Evolutionary conservation across 2,329 filamentous ascomycete species (phyloP).

Genomic region (Colletotrichum theobromicola): DNA sequence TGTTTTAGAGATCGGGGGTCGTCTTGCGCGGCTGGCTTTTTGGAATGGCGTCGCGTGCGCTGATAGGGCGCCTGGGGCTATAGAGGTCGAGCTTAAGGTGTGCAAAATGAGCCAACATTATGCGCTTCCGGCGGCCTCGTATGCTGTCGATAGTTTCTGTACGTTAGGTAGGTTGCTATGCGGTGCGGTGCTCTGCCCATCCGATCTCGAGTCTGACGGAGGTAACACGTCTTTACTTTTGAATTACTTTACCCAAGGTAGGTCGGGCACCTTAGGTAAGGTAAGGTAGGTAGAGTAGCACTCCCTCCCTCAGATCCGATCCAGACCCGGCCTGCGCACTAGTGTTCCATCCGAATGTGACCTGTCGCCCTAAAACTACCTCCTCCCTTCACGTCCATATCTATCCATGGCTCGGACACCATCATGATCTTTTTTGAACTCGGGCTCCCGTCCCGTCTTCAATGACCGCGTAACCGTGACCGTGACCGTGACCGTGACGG

Average conservation of each 20-base stretch:
- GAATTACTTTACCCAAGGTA: background rate
- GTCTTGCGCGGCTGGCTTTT: background rate
- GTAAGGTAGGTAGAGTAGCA: no score
- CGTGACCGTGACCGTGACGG: background rate
- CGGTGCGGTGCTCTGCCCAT: background rate
- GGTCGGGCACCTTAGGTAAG: no score
- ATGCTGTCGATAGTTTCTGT: background rate
- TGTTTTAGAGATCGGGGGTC: background rate
- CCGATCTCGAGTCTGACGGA: no score
- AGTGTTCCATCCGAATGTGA: constrained; percentile 7
- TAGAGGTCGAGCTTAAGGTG: background rate
- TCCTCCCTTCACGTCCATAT: background rate
- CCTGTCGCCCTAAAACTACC: background rate
- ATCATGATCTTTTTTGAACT: background rate
- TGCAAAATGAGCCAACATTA: background rate
- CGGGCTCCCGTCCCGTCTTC: background rate
- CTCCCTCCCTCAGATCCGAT: constrained; percentile 1
- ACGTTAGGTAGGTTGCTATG: background rate
- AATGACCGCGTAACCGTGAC: background rate
- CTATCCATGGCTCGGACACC: background rate
- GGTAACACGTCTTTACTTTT: background rate
- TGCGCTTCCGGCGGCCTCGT: background rate
- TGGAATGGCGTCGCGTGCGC: background rate
- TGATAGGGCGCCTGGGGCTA: background rate
- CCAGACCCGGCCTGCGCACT: background rate